Evolutionary conservation across 2,329 filamentous ascomycete species (phyloP), one percentile per base, ranked within the genome.

Genomic region (Scedosporium dehoogii): DNA sequence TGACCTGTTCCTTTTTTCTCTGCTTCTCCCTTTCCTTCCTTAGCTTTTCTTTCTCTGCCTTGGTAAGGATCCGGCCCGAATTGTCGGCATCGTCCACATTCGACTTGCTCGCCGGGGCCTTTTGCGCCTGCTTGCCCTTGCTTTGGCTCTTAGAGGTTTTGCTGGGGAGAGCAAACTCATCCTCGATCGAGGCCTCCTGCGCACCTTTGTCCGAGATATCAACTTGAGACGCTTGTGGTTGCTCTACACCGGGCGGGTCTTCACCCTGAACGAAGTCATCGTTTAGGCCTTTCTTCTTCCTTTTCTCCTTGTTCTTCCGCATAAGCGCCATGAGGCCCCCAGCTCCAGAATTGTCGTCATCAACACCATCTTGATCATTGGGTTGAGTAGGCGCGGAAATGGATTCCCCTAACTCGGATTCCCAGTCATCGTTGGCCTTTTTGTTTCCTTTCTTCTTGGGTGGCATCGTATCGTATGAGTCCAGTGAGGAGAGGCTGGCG

Each of bases 1-100:
- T 38, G 16, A 61, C 91, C 85, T 97, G 89, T 76, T 99, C 94
- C 85, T 92, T 99, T 80, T 99, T 99, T 68, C 92, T 84, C 78
- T 94, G 90, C 85, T 99, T 99, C 80, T 99, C 94, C 65, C 91
- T 87, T 79, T 99, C 94, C 79, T 97, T 99, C 83, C 93, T 97
- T 71, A 93, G 82, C 77, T 91, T 96, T 75, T 99, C 94, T 80
- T 99, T 99, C 79, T 99, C 92, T 63, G 96, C 94, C 84, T 97
- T 99, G 46, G 91, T 96, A 78, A 97, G 86, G 58, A 97, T 82
- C 62, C 86, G 84, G 55, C 88, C 88, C 64, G 80, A 81, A 6
- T 74, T 84, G 10, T 77, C 80, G 18, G 80, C 81, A 21, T 80
- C 81, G 2, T 79, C 81, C 5, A 79, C 81, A 25, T 77, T 38